Conservation (phyloP, 2,329 filamentous ascomycete genomes). For the Calonectria pseudoreteaudii region DNA sequence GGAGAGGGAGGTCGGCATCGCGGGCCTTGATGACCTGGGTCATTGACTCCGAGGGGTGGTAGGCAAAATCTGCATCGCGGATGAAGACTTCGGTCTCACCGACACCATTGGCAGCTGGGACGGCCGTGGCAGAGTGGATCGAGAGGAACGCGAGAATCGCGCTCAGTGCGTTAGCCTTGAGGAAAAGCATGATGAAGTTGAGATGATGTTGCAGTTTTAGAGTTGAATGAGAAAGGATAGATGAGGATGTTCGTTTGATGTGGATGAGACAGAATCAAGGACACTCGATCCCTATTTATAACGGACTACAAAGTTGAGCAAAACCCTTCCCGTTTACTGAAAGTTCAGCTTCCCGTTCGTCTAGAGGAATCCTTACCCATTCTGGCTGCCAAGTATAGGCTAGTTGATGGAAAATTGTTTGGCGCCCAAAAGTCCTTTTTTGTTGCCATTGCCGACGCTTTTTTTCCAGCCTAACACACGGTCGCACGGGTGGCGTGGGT, state of each 20-base stretch:
- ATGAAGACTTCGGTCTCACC: not conserved
- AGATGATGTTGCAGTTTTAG: not conserved
- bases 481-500: not conserved
- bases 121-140: not conserved
- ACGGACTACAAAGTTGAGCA: too few species aligned
- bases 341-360: not conserved
- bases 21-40: not conserved
- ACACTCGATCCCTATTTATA: not conserved
- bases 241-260: not conserved
- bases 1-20: not conserved
- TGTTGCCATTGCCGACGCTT: not conserved
- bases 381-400: not conserved
- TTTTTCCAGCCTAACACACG: too few species aligned
- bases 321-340: not conserved
- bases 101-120: not conserved
- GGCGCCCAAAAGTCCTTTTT: not conserved
- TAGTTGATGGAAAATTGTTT: not conserved
- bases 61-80: not conserved
- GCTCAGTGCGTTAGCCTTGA: not conserved
- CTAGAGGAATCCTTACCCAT: not conserved
- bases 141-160: not conserved
- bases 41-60: not conserved
- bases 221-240: not conserved
- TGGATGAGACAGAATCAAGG: not conserved
- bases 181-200: not conserved